phyloP scores from a whole-genome alignment of 2,329 filamentous ascomycete genomes.

The Stachybotrys echinatus region DNA sequence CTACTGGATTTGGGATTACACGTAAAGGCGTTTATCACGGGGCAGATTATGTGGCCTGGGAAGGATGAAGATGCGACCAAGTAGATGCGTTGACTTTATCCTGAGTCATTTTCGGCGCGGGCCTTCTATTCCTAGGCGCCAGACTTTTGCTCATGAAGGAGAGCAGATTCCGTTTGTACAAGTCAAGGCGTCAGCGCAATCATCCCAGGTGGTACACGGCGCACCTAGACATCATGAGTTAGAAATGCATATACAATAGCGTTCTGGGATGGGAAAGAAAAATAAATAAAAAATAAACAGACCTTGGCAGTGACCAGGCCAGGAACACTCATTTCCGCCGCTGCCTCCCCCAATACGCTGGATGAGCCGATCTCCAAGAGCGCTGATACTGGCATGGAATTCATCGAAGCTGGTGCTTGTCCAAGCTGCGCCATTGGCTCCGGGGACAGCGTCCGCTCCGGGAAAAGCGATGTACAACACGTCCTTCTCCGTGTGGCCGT shows the following conservation, averaged over 20 bases:
- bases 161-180: constrained; percentile 15
- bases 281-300: no score
- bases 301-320: constrained; percentile 11
- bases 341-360: constrained; percentile 15
- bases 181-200: constrained; percentile 16
- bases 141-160: neutral
- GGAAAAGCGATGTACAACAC: constrained; percentile 59
- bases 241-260: no score
- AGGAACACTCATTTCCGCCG: constrained; percentile 10
- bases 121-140: no score
- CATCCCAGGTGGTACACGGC: constrained; percentile 13
- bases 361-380: constrained; percentile 48
- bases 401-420: constrained; percentile 37
- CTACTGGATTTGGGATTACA: constrained; percentile 15
- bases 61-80: constrained; percentile 13
- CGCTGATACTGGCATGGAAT: constrained; percentile 49
- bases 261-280: neutral
- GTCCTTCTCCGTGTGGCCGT: constrained; percentile 51
- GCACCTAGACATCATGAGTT: constrained; percentile 14
- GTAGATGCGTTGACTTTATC: no score
- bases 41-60: constrained; percentile 18
- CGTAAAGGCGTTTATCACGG: constrained; percentile 11
- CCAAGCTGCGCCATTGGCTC: constrained; percentile 49
- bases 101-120: no score
- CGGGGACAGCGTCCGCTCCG: constrained; percentile 51